These are phyloP conservation scores for Xylariaceae sp. DNA, from an alignment of 2,329 filamentous ascomycete species.

Conservation along the genomic window DNA sequence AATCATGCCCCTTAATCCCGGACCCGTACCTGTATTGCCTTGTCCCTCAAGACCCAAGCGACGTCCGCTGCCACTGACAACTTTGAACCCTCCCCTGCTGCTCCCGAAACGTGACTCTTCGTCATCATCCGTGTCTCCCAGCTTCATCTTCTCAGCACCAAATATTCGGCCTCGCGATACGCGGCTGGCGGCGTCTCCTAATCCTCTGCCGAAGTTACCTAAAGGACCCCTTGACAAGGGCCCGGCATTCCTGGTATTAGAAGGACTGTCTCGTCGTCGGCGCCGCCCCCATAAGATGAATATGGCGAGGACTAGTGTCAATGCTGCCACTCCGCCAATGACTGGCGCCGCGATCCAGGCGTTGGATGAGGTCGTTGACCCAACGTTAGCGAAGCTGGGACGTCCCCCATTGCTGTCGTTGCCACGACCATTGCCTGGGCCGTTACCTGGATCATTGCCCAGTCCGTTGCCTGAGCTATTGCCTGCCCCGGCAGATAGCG, in stretches of 20 bases:
- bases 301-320: slow-evolving; percentile 40
- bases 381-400: background rate
- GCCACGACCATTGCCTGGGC: no score
- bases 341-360: slow-evolving; percentile 46
- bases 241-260: background rate
- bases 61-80: slow-evolving; percentile 25
- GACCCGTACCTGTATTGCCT: slow-evolving; percentile 21
- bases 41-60: slow-evolving; percentile 16
- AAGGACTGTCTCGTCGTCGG: slow-evolving; percentile 22
- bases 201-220: background rate
- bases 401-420: background rate
- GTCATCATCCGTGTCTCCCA: slow-evolving; percentile 9
- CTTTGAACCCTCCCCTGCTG: slow-evolving; percentile 20
- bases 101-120: slow-evolving; percentile 13
- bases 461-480: background rate
- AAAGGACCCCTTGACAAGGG: slow-evolving; percentile 2
- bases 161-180: slow-evolving; percentile 15
- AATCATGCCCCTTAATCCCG: slow-evolving; percentile 35
- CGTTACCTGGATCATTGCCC: no score
- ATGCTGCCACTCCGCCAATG: slow-evolving; percentile 41
- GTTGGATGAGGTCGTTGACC: slow-evolving; percentile 22
- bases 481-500: background rate
- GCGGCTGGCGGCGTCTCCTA: slow-evolving; percentile 1
- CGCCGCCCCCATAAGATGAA: slow-evolving; percentile 42
- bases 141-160: slow-evolving; percentile 5